A percentile compares a stretch with the other conserved stretches of the same genome.
Conservation (phyloP, 345 rosid species). For the Acer campestre region DNA sequence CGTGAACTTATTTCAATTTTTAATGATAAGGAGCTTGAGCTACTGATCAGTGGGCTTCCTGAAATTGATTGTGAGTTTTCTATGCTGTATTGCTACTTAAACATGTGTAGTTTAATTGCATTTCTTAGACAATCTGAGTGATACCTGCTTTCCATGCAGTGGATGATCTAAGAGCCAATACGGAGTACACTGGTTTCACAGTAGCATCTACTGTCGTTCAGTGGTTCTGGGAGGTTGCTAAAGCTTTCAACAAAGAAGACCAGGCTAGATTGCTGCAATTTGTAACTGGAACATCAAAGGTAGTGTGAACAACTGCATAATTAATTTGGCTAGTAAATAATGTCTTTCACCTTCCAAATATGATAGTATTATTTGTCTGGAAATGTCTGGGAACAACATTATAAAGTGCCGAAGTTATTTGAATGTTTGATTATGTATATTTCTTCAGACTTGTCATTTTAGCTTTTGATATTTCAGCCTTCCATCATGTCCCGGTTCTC, state of each 20-base stretch:
- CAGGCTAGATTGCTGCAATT: slow-evolving; percentile 94
- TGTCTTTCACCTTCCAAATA: not conserved
- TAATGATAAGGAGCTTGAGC: slow-evolving; percentile 99
- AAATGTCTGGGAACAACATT: not conserved
- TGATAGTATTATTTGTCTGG: not conserved
- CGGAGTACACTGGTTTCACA: slow-evolving; percentile 87
- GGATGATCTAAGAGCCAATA: slow-evolving; percentile 84
- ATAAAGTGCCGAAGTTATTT: not conserved
- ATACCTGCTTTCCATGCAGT: slow-evolving; percentile 42
- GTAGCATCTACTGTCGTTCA: slow-evolving; percentile 81
- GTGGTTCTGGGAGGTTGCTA: slow-evolving; percentile 98
- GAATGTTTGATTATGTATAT: not conserved
- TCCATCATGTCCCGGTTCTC: no score
- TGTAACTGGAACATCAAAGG: slow-evolving; percentile 98
- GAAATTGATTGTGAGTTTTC: slow-evolving; percentile 90
- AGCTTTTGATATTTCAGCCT: no score
- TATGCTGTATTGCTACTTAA: slow-evolving; percentile 4
- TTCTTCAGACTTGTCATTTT: not conserved
- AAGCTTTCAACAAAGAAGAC: slow-evolving; percentile 90
- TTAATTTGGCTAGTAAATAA: not conserved
- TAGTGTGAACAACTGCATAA: slow-evolving; percentile 20
- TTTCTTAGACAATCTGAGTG: slow-evolving; percentile 13
- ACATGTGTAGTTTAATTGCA: slow-evolving; percentile 11
- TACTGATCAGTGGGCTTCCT: slow-evolving; percentile 98
- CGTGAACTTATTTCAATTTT: slow-evolving; percentile 85